Conservation (phyloP, 768 basidiomycete species). For the Xerocomellus chrysenteron region DNA sequence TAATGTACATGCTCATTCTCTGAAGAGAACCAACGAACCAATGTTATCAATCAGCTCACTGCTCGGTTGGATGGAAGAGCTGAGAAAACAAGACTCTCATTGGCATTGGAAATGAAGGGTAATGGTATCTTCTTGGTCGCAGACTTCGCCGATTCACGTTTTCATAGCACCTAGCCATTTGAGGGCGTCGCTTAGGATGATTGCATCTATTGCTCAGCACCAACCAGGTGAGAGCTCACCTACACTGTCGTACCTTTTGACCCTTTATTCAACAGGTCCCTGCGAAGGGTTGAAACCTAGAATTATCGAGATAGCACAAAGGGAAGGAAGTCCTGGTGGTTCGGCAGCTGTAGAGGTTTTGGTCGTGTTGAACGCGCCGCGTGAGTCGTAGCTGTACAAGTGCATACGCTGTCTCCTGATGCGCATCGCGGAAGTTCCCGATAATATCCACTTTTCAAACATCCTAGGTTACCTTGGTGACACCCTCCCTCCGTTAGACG, state of each 20-base stretch:
- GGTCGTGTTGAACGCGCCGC: not conserved
- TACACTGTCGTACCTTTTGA: no score
- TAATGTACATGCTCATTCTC: not conserved
- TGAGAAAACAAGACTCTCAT: not conserved
- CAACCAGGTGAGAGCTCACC: not conserved
- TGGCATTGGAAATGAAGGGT: constrained; percentile 6
- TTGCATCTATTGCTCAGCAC: not conserved
- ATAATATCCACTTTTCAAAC: not conserved
- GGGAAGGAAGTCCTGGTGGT: not conserved
- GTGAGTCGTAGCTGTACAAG: not conserved
- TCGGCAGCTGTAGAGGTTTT: constrained; percentile 4
- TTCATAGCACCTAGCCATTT: not conserved
- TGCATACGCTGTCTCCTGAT: not conserved
- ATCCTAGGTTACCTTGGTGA: constrained; percentile 2
- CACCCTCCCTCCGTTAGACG: constrained; percentile 3
- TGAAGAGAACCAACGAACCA: not conserved
- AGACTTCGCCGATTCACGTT: not conserved
- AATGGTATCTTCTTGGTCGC: not conserved
- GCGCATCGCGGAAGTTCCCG: not conserved
- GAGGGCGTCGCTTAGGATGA: not conserved
- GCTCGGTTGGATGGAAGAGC: not conserved
- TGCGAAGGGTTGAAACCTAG: not conserved
- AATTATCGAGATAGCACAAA: not conserved
- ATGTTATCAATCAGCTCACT: not conserved
- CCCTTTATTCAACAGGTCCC: not conserved